Conservation (phyloP, 345 rosid species). For the Rhizophora apiculata region DNA sequence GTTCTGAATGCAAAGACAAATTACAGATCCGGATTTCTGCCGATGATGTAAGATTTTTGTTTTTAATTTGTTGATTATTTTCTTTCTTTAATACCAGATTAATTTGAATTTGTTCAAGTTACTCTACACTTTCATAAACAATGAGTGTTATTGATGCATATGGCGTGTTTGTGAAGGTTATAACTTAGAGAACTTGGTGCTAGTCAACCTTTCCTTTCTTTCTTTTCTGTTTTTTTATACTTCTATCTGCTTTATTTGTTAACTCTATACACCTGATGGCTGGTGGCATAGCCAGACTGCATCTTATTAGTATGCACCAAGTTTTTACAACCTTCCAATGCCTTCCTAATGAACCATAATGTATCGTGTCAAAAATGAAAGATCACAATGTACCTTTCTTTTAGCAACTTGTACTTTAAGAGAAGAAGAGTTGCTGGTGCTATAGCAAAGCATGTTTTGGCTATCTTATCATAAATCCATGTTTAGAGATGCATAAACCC, state of each 20-base stretch:
- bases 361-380: background rate
- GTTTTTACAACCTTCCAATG: background rate
- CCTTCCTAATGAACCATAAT: background rate
- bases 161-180: background rate
- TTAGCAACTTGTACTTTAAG: background rate
- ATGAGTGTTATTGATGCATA: background rate
- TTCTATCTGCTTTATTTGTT: background rate
- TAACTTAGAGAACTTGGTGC: too few species aligned
- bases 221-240: background rate
- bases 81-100: background rate
- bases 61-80: background rate
- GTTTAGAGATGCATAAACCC: background rate
- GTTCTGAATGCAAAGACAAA: slow-evolving; percentile 88
- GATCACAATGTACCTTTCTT: background rate
- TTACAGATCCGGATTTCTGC: slow-evolving; percentile 85
- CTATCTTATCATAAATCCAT: background rate
- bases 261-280: background rate
- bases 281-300: background rate
- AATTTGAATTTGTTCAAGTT: background rate
- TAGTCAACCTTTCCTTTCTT: too few species aligned
- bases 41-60: slow-evolving; percentile 73
- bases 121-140: background rate
- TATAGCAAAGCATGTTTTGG: background rate
- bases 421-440: background rate
- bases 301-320: too few species aligned